Evolutionary conservation across 805 yeast genomes (phyloP), one percentile per base, ranked within the genome.

Genomic region (Ogataea angusta): DNA sequence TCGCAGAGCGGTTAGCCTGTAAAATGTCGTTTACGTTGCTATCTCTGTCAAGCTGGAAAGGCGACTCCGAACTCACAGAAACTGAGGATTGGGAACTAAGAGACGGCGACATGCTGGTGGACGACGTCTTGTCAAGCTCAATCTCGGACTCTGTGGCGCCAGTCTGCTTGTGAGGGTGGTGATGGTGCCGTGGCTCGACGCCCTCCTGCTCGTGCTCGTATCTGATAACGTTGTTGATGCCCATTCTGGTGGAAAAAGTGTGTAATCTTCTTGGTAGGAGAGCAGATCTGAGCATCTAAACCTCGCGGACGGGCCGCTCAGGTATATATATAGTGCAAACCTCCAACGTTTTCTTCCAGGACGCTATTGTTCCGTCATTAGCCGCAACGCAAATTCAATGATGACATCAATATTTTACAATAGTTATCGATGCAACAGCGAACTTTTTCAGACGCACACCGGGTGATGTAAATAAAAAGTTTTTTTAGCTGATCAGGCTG

Each of bases 21-120:
- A 78, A 52, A 46, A 65, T 76, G 41, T 78, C 83, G 33, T 66
- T 63, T 32, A 74, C 54, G 0, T 72, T 64, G 6, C 81, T 75
- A 4, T 68, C 66, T 54, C 70, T 73, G 21, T 66, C 63, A 34
- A 80, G 63, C 1, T 70, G 64, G 56, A 76, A 77, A 10, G 69
- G 69, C 27, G 49, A 46, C 16, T 41, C 46, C 10, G 30, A n/a
- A n/a, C 31, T 36, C 4, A 42, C 27, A 6, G 50, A 42, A 10
- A 33, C 29, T 6, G 42, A 30, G 7, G 38, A 35, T 10, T 43
- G 19, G 2, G 48, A 29, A 5, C 49, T 46, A 3, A 37, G 41
- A 10, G 48, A 41, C 14, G 40, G 17, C 5, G 42, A 37, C 12
- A 34, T 19, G 5, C 30, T 28, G 1, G 39, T 28, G 2, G 44